These are phyloP conservation scores for Candolleomyces efflorescens DNA, from an alignment of 768 basidiomycete genomes.

Conservation along the genomic window DNA sequence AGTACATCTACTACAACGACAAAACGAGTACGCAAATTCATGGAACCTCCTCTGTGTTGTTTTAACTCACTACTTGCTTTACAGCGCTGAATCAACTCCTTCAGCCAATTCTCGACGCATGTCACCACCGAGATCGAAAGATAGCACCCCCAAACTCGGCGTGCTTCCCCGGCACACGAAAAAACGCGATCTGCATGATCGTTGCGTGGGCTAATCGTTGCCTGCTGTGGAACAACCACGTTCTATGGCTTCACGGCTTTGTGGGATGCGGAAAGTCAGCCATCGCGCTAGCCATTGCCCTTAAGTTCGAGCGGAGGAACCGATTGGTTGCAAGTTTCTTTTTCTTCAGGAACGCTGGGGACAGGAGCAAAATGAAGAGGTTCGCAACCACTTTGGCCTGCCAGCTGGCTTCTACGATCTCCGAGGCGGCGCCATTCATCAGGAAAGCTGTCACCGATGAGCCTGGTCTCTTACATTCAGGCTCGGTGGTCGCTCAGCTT, in stretches of 20 bases:
- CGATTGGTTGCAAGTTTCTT: conserved; percentile 13
- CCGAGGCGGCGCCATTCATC: not conserved
- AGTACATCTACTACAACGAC: no score
- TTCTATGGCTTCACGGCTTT: conserved; percentile 16
- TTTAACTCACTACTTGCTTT: no score
- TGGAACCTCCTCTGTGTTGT: no score
- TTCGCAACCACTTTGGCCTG: conserved; percentile 13
- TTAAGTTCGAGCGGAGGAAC: not conserved
- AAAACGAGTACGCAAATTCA: no score
- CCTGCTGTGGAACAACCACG: not conserved
- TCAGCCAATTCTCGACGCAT: not conserved
- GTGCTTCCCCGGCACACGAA: not conserved
- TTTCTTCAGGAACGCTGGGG: conserved; percentile 6
- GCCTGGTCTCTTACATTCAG: conserved; percentile 2
- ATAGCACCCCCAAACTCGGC: not conserved
- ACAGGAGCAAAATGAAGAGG: not conserved
- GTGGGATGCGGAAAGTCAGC: conserved; percentile 19
- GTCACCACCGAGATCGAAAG: not conserved
- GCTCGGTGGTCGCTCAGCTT: conserved; percentile 5
- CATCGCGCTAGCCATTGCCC: conserved; percentile 13
- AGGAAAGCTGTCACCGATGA: not conserved
- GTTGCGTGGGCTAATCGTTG: not conserved
- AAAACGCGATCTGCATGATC: not conserved
- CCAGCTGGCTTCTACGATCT: conserved; percentile 10
- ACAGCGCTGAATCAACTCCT: not conserved